Evolutionary conservation across 345 rosid genomes (phyloP).

Genomic region (Salix purpurea): DNA sequence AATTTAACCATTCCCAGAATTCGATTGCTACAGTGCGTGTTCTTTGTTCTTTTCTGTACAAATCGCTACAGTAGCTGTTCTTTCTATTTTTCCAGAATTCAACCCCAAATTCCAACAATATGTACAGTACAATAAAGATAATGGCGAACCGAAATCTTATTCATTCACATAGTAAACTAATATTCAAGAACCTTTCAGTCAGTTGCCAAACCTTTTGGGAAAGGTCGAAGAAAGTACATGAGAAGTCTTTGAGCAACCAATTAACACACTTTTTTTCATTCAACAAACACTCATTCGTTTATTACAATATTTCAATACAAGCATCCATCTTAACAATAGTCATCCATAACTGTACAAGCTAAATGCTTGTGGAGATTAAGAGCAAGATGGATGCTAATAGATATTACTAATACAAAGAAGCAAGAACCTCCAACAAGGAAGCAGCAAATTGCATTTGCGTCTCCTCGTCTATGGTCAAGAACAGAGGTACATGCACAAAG

Average conservation of each 20-base stretch:
- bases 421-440: conserved; percentile 88
- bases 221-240: conserved; percentile 18
- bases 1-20: too few species aligned
- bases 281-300: conserved; percentile 22
- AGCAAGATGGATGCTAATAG: conserved; percentile 12
- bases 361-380: conserved; percentile 13
- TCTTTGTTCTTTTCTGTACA: too few species aligned
- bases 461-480: conserved; percentile 78
- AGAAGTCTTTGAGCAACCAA: conserved; percentile 2
- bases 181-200: conserved; percentile 6
- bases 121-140: neutral
- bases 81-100: too few species aligned
- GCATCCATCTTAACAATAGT: conserved; percentile 14
- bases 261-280: conserved; percentile 18
- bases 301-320: conserved; percentile 30
- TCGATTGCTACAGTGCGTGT: too few species aligned
- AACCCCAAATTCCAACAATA: too few species aligned
- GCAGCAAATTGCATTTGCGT: conserved; percentile 87
- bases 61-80: too few species aligned
- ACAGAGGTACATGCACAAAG: conserved; percentile 94
- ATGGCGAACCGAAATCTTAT: conserved; percentile 18
- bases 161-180: conserved; percentile 28
- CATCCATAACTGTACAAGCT: conserved; percentile 14
- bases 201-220: neutral
- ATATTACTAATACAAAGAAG: conserved; percentile 50